A percentile compares a stretch with the other conserved stretches of the same genome.
Conservation (phyloP, 2,329 filamentous ascomycete species). For the Orbilia javanica region DNA sequence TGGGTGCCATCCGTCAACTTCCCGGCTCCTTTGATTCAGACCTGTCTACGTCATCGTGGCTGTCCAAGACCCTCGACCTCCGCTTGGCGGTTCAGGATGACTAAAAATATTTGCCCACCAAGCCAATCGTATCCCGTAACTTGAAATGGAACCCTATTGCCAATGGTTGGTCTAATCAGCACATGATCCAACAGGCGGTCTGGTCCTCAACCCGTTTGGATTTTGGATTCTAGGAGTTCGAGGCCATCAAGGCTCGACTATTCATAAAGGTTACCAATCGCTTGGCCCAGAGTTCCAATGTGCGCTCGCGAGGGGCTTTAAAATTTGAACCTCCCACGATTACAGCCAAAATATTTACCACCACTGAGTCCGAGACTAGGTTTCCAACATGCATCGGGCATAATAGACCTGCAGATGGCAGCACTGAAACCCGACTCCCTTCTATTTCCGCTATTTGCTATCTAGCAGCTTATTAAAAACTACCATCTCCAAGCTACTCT, state of each 20-base stretch:
- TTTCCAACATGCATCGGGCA: too few species aligned
- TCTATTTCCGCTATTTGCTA: too few species aligned
- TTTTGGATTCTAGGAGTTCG: too few species aligned
- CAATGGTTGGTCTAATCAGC: conserved; percentile 4
- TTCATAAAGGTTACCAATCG: neutral
- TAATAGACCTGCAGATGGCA: too few species aligned
- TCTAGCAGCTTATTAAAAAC: too few species aligned
- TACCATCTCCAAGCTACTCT: too few species aligned
- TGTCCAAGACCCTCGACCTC: conserved; percentile 31
- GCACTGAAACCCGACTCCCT: too few species aligned
- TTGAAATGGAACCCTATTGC: conserved; percentile 4
- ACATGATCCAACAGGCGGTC: conserved; percentile 7
- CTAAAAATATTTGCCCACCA: conserved; percentile 42
- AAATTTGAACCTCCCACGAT: too few species aligned
- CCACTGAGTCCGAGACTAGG: too few species aligned
- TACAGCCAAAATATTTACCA: too few species aligned
- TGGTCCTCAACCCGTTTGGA: neutral
- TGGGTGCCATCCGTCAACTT: conserved; percentile 1
- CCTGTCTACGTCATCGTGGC: conserved; percentile 32
- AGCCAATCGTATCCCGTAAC: conserved; percentile 22
- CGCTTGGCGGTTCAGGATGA: conserved; percentile 39
- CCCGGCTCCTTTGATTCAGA: neutral
- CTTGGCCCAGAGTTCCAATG: neutral
- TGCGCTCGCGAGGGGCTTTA: too few species aligned
- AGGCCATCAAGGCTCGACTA: too few species aligned